Percentiles rank a stretch among this genome's conserved stretches.
Conservation (phyloP, 768 basidiomycete genomes). For the Boletus rubroflammeus region DNA sequence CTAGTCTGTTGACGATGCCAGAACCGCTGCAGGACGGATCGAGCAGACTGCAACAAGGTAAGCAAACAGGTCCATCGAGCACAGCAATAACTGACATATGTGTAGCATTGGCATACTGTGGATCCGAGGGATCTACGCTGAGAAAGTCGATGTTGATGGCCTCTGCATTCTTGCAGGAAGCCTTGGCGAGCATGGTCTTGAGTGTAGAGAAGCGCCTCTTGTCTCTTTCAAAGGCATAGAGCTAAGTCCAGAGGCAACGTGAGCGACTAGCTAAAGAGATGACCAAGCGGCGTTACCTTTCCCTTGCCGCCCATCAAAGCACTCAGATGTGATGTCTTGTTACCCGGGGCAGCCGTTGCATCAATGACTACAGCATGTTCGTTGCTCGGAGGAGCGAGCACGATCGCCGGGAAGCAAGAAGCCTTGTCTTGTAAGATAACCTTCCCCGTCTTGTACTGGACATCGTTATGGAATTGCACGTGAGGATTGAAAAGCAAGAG, state of each 20-base stretch:
- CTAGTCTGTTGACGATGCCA: conserved; percentile 86
- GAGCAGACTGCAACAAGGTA: conserved; percentile 54
- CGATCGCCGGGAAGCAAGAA: conserved; percentile 89
- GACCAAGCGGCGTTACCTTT: conserved; percentile 45
- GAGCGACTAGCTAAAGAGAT: background rate
- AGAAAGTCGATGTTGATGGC: conserved; percentile 83
- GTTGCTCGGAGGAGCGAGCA: conserved; percentile 70
- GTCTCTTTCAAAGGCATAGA: conserved; percentile 90
- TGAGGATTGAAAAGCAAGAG: conserved; percentile 75
- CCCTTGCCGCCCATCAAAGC: conserved; percentile 83
- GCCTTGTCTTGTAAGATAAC: conserved; percentile 97
- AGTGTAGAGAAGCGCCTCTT: conserved; percentile 78
- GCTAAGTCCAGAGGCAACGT: conserved; percentile 35
- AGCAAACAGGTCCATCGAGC: background rate
- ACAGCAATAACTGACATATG: conserved; percentile 67
- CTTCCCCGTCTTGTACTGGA: conserved; percentile 70
- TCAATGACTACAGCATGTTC: conserved; percentile 67
- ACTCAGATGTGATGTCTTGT: conserved; percentile 93
- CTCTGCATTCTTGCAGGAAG: conserved; percentile 77
- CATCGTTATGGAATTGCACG: conserved; percentile 63
- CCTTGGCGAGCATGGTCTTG: conserved; percentile 78
- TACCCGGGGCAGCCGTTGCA: conserved; percentile 95
- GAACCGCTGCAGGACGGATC: conserved; percentile 98
- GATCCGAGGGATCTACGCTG: conserved; percentile 62
- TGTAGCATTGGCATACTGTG: conserved; percentile 61